A percentile compares a stretch with the other conserved stretches of the same genome.
Evolutionary conservation across 495 filamentous ascomycete species (phyloP).

Genomic region (Astrothelium subdiscretum): DNA sequence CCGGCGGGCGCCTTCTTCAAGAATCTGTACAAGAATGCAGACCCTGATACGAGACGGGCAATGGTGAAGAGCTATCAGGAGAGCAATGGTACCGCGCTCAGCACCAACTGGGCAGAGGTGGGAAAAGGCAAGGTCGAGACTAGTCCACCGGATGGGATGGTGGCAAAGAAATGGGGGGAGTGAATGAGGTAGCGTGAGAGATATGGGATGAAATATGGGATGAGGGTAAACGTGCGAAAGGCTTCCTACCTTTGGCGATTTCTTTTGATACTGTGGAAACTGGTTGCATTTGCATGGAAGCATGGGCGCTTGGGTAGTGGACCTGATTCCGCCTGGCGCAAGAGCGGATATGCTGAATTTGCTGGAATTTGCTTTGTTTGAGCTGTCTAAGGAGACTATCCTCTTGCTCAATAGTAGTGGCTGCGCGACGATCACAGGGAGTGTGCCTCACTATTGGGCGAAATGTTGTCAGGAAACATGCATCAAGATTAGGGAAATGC

Average conservation of each 20-base stretch:
- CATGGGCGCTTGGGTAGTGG: not conserved
- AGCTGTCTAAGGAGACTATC: too few species aligned
- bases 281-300: not conserved
- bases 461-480: too few species aligned
- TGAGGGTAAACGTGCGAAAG: not conserved
- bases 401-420: too few species aligned
- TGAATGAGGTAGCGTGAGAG: not conserved
- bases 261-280: not conserved
- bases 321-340: not conserved
- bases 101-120: slow-evolving; percentile 88
- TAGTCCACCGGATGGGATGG: slow-evolving; percentile 63
- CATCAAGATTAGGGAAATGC: too few species aligned
- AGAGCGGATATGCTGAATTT: not conserved
- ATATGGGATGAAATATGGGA: not conserved
- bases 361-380: too few species aligned
- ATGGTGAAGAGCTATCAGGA: slow-evolving; percentile 98
- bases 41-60: slow-evolving; percentile 69
- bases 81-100: slow-evolving; percentile 85
- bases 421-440: too few species aligned
- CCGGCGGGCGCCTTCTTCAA: slow-evolving; percentile 87
- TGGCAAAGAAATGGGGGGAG: slow-evolving; percentile 45
- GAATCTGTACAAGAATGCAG: slow-evolving; percentile 68
- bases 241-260: not conserved
- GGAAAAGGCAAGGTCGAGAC: slow-evolving; percentile 59
- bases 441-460: too few species aligned